Conservation (phyloP, 805 yeast genomes). For the Schizosaccharomyces octosporus region DNA sequence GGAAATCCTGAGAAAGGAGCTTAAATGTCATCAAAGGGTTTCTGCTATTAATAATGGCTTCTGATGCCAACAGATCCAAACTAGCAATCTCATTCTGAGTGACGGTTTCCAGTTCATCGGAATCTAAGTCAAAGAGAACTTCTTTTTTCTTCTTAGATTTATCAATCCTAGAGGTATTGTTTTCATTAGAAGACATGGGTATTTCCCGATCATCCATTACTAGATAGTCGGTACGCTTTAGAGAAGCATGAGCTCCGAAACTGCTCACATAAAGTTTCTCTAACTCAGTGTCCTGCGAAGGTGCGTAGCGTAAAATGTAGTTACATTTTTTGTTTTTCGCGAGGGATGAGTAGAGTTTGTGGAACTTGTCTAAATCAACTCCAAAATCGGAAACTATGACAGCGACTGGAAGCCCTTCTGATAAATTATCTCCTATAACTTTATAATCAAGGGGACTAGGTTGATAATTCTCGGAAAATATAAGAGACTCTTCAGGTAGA, state of each 20-base stretch:
- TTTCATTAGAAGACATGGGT: background rate
- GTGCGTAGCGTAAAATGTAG: background rate
- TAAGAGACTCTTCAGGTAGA: background rate
- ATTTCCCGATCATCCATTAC: conserved; percentile 35
- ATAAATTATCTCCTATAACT: background rate
- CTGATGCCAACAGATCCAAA: conserved; percentile 11
- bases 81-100: conserved; percentile 8
- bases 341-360: background rate
- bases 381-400: background rate
- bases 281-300: background rate
- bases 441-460: background rate
- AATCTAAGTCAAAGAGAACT: background rate
- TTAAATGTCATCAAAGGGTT: conserved; percentile 19
- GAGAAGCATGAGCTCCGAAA: conserved; percentile 38
- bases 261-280: conserved; percentile 17
- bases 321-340: background rate
- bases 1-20: conserved; percentile 26
- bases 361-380: background rate
- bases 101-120: conserved; percentile 5
- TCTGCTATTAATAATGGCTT: conserved; percentile 14
- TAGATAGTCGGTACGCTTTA: conserved; percentile 43
- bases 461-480: background rate
- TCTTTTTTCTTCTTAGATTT: background rate
- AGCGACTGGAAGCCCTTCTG: background rate
- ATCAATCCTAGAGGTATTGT: background rate